Percentiles rank a stretch among this genome's conserved stretches.
phyloP scores from a whole-genome alignment of 2,329 filamentous ascomycete genomes.

The Exophiala phaeomuriformis region DNA sequence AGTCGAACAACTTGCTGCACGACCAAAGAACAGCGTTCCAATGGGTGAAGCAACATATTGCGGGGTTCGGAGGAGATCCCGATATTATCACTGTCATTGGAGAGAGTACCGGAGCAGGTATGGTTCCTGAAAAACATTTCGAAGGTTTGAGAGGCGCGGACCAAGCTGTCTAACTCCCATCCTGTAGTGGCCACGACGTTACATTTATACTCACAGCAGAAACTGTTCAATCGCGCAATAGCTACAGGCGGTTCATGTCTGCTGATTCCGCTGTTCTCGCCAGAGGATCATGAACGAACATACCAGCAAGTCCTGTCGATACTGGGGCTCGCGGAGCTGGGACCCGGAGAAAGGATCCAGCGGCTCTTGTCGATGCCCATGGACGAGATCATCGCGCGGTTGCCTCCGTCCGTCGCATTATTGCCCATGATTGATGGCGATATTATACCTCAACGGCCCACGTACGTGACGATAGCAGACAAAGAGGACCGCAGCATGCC shows the following conservation, averaged over 20 bases:
- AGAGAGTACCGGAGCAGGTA: conserved; percentile 45
- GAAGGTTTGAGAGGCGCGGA: neutral
- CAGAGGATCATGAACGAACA: conserved; percentile 35
- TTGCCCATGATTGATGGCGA: conserved; percentile 41
- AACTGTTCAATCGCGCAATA: conserved; percentile 39
- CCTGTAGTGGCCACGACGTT: conserved; percentile 30
- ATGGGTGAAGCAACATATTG: conserved; percentile 38
- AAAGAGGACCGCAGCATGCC: conserved; percentile 31
- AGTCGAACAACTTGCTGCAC: conserved; percentile 40
- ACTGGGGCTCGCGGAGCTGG: conserved; percentile 33
- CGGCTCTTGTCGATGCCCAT: conserved; percentile 36
- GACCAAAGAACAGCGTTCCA: conserved; percentile 36
- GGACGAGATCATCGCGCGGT: conserved; percentile 37
- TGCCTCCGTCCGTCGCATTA: conserved; percentile 33
- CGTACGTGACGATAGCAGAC: conserved; percentile 24
- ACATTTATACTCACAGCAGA: conserved; percentile 33
- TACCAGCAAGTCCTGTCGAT: conserved; percentile 38
- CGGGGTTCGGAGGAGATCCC: conserved; percentile 38
- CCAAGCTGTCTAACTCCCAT: neutral
- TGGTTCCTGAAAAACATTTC: conserved; percentile 14
- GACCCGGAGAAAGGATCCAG: conserved; percentile 37
- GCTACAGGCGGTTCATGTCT: conserved; percentile 41
- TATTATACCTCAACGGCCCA: conserved; percentile 30
- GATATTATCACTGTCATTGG: conserved; percentile 38
- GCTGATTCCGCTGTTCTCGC: conserved; percentile 36